Evolutionary conservation across 1,139 yeast genomes (phyloP), one percentile per base, ranked within the genome.

Genomic region (Torulaspora globosa): DNA sequence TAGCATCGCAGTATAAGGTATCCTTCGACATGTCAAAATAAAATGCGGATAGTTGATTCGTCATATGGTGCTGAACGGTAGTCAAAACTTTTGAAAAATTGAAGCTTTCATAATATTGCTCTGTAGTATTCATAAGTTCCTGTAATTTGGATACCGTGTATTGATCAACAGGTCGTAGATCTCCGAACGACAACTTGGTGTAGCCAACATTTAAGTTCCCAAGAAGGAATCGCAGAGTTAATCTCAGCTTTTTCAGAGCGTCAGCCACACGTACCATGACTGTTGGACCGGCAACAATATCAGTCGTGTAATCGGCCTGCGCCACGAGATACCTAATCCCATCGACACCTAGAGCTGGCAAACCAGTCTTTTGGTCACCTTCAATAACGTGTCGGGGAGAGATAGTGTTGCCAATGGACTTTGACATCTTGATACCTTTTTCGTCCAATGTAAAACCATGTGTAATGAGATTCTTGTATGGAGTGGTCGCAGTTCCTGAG

Each of bases 371-470:
- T 27, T 74, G 74, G 38, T 80, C 78, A 1, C 96, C 96, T 40
- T 76, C 70, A 36, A 90, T 79, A 9, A 84, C 78, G 38, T 79
- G 79, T 5, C 56, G 57, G 0, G 98, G 97, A 1, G 78, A 66
- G 32, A 90, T 77, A 0, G 82, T 82, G 57, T 92, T 92, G 0
- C 97, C 97, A 41, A 86, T 68, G 0, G 96, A 87, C 62, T 92
- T 92, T 1, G 97, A 89, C 98, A 92, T 92, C 60, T 92, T 92
- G 49, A 77, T 78, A 19, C 94, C 94, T 56, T 82, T 78, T 53
- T 81, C 87, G 66, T 92, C 98, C 48, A 92, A 71, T 0, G 87
- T 84, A 60, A 94, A 92, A 0, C 99, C 99, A 66, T 92, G 98
- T 0, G 98, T 94, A 15, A 92, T 75, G 32, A 92, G 78, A 30